Evolutionary conservation across 768 basidiomycete species (phyloP).

Genomic region (Russula sp.): DNA sequence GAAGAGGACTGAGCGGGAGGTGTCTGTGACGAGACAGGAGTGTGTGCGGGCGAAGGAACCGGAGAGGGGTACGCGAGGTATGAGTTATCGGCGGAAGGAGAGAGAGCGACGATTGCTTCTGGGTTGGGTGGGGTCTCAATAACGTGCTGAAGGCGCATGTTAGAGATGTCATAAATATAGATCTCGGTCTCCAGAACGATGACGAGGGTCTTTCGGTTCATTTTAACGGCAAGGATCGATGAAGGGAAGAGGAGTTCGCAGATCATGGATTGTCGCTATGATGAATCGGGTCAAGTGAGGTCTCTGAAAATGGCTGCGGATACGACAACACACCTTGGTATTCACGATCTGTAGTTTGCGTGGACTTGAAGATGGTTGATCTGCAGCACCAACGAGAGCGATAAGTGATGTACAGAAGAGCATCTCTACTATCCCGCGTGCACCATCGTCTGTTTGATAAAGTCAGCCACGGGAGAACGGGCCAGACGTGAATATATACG

Average conservation of each 20-base stretch:
- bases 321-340: conserved; percentile 69
- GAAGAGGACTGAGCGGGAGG: conserved; percentile 32
- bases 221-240: conserved; percentile 93
- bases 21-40: conserved; percentile 36
- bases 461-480: background rate
- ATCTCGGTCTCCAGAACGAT: conserved; percentile 97
- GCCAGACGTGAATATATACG: conserved; percentile 32
- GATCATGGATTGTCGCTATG: conserved; percentile 84
- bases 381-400: conserved; percentile 92
- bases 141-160: conserved; percentile 95
- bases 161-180: conserved; percentile 98
- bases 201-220: conserved; percentile 94
- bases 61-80: conserved; percentile 97
- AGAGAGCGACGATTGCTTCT: conserved; percentile 91
- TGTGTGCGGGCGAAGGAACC: conserved; percentile 72
- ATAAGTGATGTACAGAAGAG: conserved; percentile 98
- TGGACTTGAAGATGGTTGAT: conserved; percentile 85
- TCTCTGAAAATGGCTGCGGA: no score
- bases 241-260: conserved; percentile 98
- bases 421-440: conserved; percentile 97
- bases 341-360: conserved; percentile 96
- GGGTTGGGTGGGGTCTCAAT: conserved; percentile 97
- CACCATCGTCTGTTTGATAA: conserved; percentile 70
- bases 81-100: conserved; percentile 87
- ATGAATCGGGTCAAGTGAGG: background rate